Conservation (phyloP, 345 rosid genomes). For the Lepidium didymum region DNA sequence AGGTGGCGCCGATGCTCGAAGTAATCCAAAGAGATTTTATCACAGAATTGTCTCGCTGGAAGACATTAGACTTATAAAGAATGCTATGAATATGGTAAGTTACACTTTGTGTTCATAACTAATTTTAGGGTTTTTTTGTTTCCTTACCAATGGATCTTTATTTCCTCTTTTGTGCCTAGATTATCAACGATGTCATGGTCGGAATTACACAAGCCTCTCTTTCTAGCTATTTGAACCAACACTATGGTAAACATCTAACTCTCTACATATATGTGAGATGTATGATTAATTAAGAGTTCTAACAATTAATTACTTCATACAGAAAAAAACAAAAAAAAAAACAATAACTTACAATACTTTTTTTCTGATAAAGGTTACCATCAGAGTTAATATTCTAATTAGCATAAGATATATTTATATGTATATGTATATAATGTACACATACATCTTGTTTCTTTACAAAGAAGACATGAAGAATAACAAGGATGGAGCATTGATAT, state of each 20-base stretch:
- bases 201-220: constrained; percentile 56
- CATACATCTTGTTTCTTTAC: neutral
- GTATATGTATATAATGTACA: neutral
- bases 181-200: constrained; percentile 51
- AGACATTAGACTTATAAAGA: constrained; percentile 35
- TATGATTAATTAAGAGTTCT: neutral
- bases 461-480: constrained; percentile 3
- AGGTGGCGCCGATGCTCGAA: neutral
- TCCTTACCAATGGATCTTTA: neutral
- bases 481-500: neutral
- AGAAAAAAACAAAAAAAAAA: no score
- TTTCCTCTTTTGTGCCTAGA: constrained; percentile 20
- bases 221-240: constrained; percentile 35
- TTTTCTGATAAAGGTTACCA: no score
- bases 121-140: neutral
- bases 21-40: constrained; percentile 24
- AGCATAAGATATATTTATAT: neutral
- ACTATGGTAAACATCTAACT: neutral
- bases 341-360: no score
- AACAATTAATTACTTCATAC: neutral
- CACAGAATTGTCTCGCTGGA: constrained; percentile 31
- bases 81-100: constrained; percentile 2
- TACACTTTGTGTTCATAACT: neutral
- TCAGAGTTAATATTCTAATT: no score
- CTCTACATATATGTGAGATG: neutral